A percentile compares a stretch with the other conserved stretches of the same genome.
Conservation (phyloP, 257 asterid genomes). For the Misopates orontium region DNA sequence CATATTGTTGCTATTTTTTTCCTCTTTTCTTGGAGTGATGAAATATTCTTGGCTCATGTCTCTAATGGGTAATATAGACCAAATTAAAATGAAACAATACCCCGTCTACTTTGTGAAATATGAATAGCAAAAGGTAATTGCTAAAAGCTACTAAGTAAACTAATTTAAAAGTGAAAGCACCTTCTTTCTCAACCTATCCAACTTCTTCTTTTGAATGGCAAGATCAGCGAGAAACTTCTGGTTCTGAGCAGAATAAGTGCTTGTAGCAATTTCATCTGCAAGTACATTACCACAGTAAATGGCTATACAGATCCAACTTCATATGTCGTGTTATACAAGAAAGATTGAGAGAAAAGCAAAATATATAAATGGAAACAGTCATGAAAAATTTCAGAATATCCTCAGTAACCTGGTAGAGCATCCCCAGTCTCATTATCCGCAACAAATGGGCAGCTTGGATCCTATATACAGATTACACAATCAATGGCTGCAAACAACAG, state of each 20-base stretch:
- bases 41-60: no score
- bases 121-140: constrained; percentile 20
- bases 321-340: constrained; percentile 13
- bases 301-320: constrained; percentile 24
- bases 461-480: constrained; percentile 51
- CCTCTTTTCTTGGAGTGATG: no score
- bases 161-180: constrained; percentile 33
- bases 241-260: constrained; percentile 60
- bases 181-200: constrained; percentile 74
- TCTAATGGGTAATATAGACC: background rate
- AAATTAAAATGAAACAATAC: background rate
- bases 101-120: constrained; percentile 13
- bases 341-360: background rate
- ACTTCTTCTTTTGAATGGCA: constrained; percentile 57
- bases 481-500: constrained; percentile 29
- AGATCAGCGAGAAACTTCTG: constrained; percentile 55
- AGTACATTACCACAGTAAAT: constrained; percentile 18
- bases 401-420: constrained; percentile 51
- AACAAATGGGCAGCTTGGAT: constrained; percentile 40
- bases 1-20: no score
- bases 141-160: constrained; percentile 10
- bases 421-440: constrained; percentile 42
- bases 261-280: constrained; percentile 51
- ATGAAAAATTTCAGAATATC: constrained; percentile 16
- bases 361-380: background rate